Percentiles rank a stretch among this genome's conserved stretches.
Conservation (phyloP, 2,329 filamentous ascomycete species). For the Grosmannia penicillata region DNA sequence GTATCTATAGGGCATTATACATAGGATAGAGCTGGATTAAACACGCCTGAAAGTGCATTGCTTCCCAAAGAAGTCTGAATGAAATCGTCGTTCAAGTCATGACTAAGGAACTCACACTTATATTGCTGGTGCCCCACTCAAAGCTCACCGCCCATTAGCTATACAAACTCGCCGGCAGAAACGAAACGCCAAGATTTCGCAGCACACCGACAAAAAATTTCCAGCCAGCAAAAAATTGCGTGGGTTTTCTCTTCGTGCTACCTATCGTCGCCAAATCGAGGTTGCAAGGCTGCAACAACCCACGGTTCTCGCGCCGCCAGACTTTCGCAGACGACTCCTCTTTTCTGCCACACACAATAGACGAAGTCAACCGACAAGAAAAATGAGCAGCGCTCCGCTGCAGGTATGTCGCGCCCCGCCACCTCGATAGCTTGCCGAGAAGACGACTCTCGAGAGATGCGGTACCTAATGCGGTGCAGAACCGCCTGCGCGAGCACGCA, state of each 20-base stretch:
- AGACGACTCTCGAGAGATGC: background rate
- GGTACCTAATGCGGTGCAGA: constrained; percentile 19
- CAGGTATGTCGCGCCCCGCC: constrained; percentile 9
- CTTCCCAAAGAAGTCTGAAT: no score
- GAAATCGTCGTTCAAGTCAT: no score
- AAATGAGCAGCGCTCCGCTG: constrained; percentile 10
- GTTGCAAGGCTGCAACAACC: background rate
- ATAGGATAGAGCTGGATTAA: no score
- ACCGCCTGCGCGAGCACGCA: constrained; percentile 42
- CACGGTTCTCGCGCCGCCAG: no score
- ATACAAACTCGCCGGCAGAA: background rate
- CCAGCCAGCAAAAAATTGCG: constrained; percentile 2
- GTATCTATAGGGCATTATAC: no score
- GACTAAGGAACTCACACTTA: no score
- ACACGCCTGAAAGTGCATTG: no score
- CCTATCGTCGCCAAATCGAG: background rate
- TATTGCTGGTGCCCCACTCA: no score
- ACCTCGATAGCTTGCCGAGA: background rate
- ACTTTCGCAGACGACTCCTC: background rate
- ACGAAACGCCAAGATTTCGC: constrained; percentile 11
- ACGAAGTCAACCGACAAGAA: background rate
- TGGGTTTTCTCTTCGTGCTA: background rate
- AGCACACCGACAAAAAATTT: constrained; percentile 14
- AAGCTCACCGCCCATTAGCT: background rate
- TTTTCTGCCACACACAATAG: background rate